These are phyloP conservation scores for Pythium diclinum DNA, from an alignment of 352 stramenopile genomes.

Conservation along the genomic window DNA sequence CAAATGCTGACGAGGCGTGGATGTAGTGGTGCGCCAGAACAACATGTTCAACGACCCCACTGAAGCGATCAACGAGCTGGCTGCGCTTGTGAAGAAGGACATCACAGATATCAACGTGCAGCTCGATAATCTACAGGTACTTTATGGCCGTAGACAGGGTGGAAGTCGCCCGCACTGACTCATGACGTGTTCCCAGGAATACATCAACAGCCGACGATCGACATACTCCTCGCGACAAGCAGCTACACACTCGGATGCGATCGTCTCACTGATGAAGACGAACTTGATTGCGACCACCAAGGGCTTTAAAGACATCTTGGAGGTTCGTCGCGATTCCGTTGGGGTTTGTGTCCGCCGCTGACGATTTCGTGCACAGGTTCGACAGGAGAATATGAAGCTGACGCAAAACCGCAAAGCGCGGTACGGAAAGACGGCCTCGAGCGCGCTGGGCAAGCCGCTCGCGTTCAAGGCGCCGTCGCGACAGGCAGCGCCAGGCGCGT, in stretches of 20 bases:
- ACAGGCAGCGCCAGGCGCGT: neutral
- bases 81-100: conserved; percentile 80
- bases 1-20: neutral
- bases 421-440: conserved; percentile 75
- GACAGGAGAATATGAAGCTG: conserved; percentile 87
- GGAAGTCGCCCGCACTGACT: neutral
- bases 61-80: conserved; percentile 80
- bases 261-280: conserved; percentile 85
- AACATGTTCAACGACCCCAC: conserved; percentile 90
- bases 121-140: conserved; percentile 73
- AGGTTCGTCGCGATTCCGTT: conserved; percentile 28
- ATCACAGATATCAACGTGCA: conserved; percentile 87
- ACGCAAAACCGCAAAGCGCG: conserved; percentile 74
- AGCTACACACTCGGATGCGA: conserved; percentile 76
- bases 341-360: neutral
- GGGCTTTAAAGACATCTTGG: conserved; percentile 84
- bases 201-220: conserved; percentile 67
- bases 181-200: conserved; percentile 35
- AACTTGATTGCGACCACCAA: conserved; percentile 75
- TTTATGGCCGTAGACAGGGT: neutral
- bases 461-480: conserved; percentile 52
- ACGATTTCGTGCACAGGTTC: conserved; percentile 28
- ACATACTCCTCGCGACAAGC: conserved; percentile 58
- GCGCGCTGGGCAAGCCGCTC: conserved; percentile 67
- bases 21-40: conserved; percentile 78